These are phyloP conservation scores for Malus hybrid DNA, from an alignment of 331 rosid genomes.

Conservation along the genomic window DNA sequence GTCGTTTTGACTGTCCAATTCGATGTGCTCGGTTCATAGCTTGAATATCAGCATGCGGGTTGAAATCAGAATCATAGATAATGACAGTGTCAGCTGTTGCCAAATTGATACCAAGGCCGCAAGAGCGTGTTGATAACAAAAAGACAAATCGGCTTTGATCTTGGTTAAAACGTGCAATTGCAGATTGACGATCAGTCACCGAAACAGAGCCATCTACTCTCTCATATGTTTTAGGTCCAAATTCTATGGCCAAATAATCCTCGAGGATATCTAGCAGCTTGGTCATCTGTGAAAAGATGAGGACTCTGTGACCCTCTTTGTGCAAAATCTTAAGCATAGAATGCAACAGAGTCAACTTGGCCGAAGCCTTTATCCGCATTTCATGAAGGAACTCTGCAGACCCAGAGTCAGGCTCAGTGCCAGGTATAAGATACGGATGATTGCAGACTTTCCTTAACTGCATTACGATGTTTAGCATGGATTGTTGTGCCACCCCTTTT, in stretches of 20 bases:
- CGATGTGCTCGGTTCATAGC: conserved; percentile 99
- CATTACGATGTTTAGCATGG: conserved; percentile 98
- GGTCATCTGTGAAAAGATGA: conserved; percentile 97
- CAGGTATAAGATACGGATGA: conserved; percentile 98
- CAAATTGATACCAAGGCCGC: conserved; percentile 98
- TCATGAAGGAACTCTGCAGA: conserved; percentile 93
- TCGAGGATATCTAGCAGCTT: conserved; percentile 97
- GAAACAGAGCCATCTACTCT: conserved; percentile 98
- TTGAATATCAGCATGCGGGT: conserved; percentile 99
- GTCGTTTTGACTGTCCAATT: conserved; percentile 98
- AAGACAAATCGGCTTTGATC: conserved; percentile 97
- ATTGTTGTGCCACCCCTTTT: conserved; percentile 92
- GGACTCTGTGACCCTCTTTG: conserved; percentile 90
- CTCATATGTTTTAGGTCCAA: conserved; percentile 95
- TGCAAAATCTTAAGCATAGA: conserved; percentile 85
- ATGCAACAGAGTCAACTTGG: conserved; percentile 90
- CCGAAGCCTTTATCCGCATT: conserved; percentile 99
- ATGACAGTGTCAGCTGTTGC: conserved; percentile 99
- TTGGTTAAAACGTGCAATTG: conserved; percentile 92
- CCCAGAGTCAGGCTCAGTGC: conserved; percentile 97
- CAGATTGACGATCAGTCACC: conserved; percentile 92
- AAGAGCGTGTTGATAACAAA: conserved; percentile 94
- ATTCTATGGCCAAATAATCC: conserved; percentile 83
- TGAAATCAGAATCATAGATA: conserved; percentile 97
- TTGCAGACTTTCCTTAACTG: conserved; percentile 98